phyloP scores from a whole-genome alignment of 2,329 filamentous ascomycete genomes.

The Aspergillus sp. region DNA sequence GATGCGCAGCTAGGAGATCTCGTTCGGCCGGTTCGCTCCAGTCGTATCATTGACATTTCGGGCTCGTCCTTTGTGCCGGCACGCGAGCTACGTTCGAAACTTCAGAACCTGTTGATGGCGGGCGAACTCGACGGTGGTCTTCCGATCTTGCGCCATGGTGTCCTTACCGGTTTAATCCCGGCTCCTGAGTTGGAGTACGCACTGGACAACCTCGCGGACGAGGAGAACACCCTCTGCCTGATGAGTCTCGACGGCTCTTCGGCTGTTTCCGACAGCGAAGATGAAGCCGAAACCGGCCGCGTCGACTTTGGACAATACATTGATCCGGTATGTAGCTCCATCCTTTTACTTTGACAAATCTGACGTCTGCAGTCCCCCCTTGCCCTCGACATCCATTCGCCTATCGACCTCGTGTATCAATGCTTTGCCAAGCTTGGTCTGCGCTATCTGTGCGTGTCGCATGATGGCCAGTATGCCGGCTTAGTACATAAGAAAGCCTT shows the following conservation, averaged over 20 bases:
- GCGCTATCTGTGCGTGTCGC: slow-evolving; percentile 85
- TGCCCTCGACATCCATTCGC: slow-evolving; percentile 80
- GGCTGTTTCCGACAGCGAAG: slow-evolving; percentile 61
- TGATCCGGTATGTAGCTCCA: slow-evolving; percentile 66
- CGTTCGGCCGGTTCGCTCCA: slow-evolving; percentile 70
- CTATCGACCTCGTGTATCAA: slow-evolving; percentile 94
- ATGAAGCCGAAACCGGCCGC: slow-evolving; percentile 58
- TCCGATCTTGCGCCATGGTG: slow-evolving; percentile 75
- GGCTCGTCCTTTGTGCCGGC: slow-evolving; percentile 78
- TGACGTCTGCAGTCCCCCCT: slow-evolving; percentile 67
- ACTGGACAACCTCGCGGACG: slow-evolving; percentile 78
- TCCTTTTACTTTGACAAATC: neutral
- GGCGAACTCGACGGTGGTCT: slow-evolving; percentile 92
- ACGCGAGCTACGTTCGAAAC: slow-evolving; percentile 72
- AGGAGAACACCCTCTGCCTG: slow-evolving; percentile 70
- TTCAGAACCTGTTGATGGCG: slow-evolving; percentile 76
- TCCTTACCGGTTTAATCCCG: slow-evolving; percentile 87
- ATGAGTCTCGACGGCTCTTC: slow-evolving; percentile 70
- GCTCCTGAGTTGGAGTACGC: slow-evolving; percentile 93
- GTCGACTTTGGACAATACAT: slow-evolving; percentile 90
- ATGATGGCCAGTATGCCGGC: slow-evolving; percentile 81
- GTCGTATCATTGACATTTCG: slow-evolving; percentile 86
- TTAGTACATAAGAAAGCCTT: slow-evolving; percentile 98
- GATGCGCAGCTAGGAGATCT: slow-evolving; percentile 87
- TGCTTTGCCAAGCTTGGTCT: slow-evolving; percentile 93